phyloP scores from a whole-genome alignment of 345 rosid genomes.

The Pistacia integerrima region DNA sequence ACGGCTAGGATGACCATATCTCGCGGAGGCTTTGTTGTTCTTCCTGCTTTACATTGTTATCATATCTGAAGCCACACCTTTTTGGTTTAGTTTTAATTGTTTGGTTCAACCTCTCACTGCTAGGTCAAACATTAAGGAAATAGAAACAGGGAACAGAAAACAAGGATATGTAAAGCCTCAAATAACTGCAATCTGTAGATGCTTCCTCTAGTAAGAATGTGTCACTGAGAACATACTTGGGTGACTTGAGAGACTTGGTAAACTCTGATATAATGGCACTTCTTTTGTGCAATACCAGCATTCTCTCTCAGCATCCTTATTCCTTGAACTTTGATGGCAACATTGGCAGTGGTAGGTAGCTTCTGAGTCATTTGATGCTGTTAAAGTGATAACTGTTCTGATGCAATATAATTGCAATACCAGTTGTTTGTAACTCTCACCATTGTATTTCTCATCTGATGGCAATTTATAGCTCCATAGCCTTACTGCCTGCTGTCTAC shows the following conservation, averaged over 20 bases:
- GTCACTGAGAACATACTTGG: neutral
- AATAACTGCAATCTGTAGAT: neutral
- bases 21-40: neutral
- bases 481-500: neutral
- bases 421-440: neutral
- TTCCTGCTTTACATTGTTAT: neutral
- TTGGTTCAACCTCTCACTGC: neutral
- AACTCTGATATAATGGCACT: neutral
- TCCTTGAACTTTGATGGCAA: neutral
- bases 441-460: neutral
- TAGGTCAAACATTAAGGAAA: neutral
- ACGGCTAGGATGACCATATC: neutral
- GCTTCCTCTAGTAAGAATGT: neutral
- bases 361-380: slow-evolving; percentile 6
- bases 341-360: neutral
- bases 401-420: slow-evolving; percentile 1
- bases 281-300: neutral
- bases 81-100: neutral
- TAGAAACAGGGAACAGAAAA: neutral
- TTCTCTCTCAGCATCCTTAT: neutral
- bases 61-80: neutral
- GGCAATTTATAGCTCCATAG: neutral
- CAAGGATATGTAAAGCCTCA: neutral
- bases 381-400: neutral
- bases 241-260: neutral